Conservation (phyloP, 2,329 filamentous ascomycete species). For the Colletotrichum melonis region DNA sequence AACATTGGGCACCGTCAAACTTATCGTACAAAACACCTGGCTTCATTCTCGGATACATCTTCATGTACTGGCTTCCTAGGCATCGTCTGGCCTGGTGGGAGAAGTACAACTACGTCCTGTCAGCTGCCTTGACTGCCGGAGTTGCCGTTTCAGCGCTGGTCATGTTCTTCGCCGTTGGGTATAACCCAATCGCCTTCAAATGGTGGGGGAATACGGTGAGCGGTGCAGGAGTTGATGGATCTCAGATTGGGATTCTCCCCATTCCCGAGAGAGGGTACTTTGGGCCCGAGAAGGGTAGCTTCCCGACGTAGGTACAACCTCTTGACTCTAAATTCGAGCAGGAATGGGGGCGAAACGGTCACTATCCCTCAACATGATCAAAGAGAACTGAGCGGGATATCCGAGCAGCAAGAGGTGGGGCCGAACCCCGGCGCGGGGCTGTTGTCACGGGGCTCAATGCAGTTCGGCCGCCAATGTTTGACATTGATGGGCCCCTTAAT, state of each 20-base stretch:
- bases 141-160: constrained; percentile 54
- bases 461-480: neutral
- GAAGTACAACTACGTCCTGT: constrained; percentile 60
- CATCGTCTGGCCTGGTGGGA: constrained; percentile 55
- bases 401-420: neutral
- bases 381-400: neutral
- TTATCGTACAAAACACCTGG: constrained; percentile 56
- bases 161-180: constrained; percentile 56
- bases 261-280: constrained; percentile 42
- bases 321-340: neutral
- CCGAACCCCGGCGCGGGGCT: neutral
- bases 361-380: neutral
- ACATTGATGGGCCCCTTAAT: neutral
- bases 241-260: constrained; percentile 37
- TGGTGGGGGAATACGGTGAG: constrained; percentile 57
- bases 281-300: constrained; percentile 41
- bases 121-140: constrained; percentile 53
- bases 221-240: constrained; percentile 38
- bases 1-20: constrained; percentile 57
- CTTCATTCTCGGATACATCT: constrained; percentile 52
- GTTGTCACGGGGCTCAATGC: neutral
- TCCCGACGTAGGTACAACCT: constrained; percentile 4
- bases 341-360: too few species aligned
- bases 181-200: constrained; percentile 47
- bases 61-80: constrained; percentile 56